phyloP scores from a whole-genome alignment of 331 rosid genomes.

The Cucumis variabilis region DNA sequence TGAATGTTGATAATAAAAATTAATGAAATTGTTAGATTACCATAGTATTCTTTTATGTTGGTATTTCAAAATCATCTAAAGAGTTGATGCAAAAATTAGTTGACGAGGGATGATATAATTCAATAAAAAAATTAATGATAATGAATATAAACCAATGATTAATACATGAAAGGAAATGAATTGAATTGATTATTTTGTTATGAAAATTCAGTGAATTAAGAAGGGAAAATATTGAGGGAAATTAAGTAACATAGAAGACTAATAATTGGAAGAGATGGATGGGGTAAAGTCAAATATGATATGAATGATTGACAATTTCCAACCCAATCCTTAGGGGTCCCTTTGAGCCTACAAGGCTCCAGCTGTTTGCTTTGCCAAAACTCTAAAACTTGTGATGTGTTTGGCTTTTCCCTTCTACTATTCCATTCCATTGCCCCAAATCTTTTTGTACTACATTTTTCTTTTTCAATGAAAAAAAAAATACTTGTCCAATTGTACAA shows the following conservation, averaged over 20 bases:
- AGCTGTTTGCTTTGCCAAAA: conserved; percentile 17
- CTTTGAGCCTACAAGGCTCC: conserved; percentile 8
- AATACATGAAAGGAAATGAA: not conserved
- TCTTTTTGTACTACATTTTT: not conserved
- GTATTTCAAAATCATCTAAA: not conserved
- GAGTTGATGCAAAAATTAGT: not conserved
- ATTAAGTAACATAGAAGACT: not conserved
- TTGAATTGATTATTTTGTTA: too few relatives aligned
- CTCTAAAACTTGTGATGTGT: conserved; percentile 9
- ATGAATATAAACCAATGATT: not conserved
- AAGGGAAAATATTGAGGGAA: not conserved
- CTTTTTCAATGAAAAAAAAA: not conserved
- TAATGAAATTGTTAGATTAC: too few relatives aligned
- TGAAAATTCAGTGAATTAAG: not conserved
- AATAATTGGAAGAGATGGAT: not conserved
- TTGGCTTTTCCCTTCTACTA: not conserved
- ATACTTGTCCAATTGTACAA: too few relatives aligned
- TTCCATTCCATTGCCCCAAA: not conserved
- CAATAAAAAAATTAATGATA: not conserved
- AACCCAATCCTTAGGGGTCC: conserved; percentile 6
- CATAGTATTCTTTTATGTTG: too few relatives aligned
- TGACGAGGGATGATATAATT: not conserved
- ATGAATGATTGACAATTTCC: not conserved
- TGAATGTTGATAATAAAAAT: too few relatives aligned
- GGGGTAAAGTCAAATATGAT: not conserved